Percentiles rank a stretch among this genome's conserved stretches.
Conservation (phyloP, 1,139 yeast genomes). For the Chernovozyma aurita region DNA sequence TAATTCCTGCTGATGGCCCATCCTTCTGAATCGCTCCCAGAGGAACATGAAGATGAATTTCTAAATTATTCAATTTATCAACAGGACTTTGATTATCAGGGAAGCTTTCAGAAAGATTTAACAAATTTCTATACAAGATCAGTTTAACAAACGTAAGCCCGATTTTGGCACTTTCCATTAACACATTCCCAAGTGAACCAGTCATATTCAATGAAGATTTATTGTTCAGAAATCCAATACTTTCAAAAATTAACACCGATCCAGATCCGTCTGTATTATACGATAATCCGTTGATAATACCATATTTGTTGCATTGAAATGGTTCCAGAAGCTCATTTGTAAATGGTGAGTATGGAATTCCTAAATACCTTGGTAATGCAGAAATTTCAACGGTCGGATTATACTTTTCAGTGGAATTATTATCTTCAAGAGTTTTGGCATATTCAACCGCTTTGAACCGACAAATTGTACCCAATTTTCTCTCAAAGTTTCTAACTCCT, state of each 20-base stretch:
- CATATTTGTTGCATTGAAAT: constrained; percentile 40
- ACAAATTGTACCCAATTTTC: constrained; percentile 69
- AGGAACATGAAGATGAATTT: constrained; percentile 83
- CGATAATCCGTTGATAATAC: constrained; percentile 88
- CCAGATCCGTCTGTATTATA: constrained; percentile 90
- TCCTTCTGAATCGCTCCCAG: constrained; percentile 86
- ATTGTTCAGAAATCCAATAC: constrained; percentile 50
- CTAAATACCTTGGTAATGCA: constrained; percentile 49
- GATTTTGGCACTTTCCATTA: constrained; percentile 78
- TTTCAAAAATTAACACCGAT: constrained; percentile 75
- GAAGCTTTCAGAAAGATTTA: constrained; percentile 19
- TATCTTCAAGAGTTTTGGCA: constrained; percentile 33
- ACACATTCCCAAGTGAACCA: constrained; percentile 79
- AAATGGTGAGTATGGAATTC: constrained; percentile 41
- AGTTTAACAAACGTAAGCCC: constrained; percentile 73
- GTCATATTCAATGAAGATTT: constrained; percentile 56
- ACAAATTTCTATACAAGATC: constrained; percentile 36
- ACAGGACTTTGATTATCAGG: constrained; percentile 22
- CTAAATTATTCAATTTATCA: constrained; percentile 47
- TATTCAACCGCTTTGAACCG: constrained; percentile 80
- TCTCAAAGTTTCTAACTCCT: constrained; percentile 78
- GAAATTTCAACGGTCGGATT: constrained; percentile 35
- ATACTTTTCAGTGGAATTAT: constrained; percentile 18
- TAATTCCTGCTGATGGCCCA: constrained; percentile 92
- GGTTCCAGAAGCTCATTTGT: constrained; percentile 25